Base-by-base conservation (phyloP, 371 early-diverging fungal genomes). In the Parasitella parasitica region DNA sequence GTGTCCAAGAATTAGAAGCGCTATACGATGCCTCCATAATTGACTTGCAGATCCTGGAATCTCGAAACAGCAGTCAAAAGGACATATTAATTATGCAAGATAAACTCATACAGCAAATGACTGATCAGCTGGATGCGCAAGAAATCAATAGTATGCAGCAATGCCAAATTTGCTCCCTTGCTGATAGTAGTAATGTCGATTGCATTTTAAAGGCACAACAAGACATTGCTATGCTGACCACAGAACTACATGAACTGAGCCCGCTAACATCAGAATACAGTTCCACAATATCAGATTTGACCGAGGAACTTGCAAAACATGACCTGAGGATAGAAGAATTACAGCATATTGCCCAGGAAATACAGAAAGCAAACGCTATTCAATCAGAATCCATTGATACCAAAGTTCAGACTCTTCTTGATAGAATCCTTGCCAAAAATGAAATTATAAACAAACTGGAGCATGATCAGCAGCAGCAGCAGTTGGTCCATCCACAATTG, bases 61-160 rank as follows among this genome's bases (percentile, higher is more conserved):
- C 56, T 20, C 68, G 57, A 27, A 68, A 64, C 22, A 16, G 32
- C 1, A 13, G 35, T n/a, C 70, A 76, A 37, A 27, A 32, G 4
- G 53, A 76, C 24, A 41, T 79, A 2, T 50, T 79, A 2, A 0
- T 62, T 6, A 24, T 70, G 8, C 79, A 79, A 59, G 79, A 76
- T 48, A 65, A 51, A 8, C 43, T 79, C 3, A 73, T 79, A 13
- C 55, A 52, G 20, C 57, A 63, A 41, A 61, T 72, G 39, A 48
- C 65, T 35, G 36, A 51, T 41, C 59, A 74, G 41, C 24, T 62
- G 13, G 53, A 65, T 2, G 6, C 36, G 15, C 26, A 13, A 6
- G 48, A n/a, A 16, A 5, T 5, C 3, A 7, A 48, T n/a, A 38
- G n/a, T 27, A 48, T 27, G 24, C 48, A n/a, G n/a, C n/a, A 26